These are phyloP conservation scores for Lachnellula arida DNA, from an alignment of 2,329 filamentous ascomycete species.

Conservation along the genomic window DNA sequence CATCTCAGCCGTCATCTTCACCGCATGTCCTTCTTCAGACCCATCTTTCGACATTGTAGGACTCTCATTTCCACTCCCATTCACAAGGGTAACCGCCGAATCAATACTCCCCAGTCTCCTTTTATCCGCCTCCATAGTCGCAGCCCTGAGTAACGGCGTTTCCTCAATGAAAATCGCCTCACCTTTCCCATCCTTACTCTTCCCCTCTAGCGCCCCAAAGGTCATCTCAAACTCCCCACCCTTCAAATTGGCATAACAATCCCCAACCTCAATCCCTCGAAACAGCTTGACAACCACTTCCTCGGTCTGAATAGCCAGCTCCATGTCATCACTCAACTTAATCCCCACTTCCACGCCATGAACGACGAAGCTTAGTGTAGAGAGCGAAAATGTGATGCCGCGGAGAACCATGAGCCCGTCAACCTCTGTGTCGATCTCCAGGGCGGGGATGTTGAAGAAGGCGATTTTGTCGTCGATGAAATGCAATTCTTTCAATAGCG, in stretches of 20 bases:
- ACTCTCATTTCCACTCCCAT: background rate
- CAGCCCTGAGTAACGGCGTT: conserved; percentile 43
- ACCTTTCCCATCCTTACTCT: conserved; percentile 34
- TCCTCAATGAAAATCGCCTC: conserved; percentile 39
- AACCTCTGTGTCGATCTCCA: conserved; percentile 51
- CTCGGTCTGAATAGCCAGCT: conserved; percentile 47
- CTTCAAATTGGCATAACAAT: conserved; percentile 51
- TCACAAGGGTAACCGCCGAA: background rate
- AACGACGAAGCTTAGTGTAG: conserved; percentile 44
- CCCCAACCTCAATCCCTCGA: conserved; percentile 45
- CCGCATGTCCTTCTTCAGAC: background rate
- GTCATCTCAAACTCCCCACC: conserved; percentile 47
- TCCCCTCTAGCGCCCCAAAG: conserved; percentile 37
- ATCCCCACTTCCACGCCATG: conserved; percentile 51
- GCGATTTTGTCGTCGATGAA: conserved; percentile 49
- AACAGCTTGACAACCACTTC: conserved; percentile 45
- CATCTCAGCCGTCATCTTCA: conserved; percentile 32
- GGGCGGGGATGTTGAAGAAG: conserved; percentile 36
- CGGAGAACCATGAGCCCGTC: conserved; percentile 48
- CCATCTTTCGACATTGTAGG: background rate
- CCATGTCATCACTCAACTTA: conserved; percentile 47
- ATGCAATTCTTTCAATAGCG: conserved; percentile 35
- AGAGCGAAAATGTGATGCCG: conserved; percentile 47
- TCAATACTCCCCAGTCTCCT: conserved; percentile 7
- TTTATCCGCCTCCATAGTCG: conserved; percentile 30